phyloP scores from a whole-genome alignment of 1,139 yeast genomes.

The Nakaseomyces delphensis region DNA sequence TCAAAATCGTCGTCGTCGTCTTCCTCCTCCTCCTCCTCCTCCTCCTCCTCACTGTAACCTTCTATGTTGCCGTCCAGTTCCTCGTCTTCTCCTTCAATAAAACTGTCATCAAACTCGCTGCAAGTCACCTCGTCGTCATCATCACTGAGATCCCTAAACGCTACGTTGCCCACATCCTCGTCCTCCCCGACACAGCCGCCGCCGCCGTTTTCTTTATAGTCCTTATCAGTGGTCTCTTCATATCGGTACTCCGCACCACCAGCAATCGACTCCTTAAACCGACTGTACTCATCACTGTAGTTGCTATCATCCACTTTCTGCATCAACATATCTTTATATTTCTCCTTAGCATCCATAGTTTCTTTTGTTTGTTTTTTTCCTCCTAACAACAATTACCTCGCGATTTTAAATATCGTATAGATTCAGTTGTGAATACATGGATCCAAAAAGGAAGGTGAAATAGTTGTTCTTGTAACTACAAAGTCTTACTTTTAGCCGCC shows the following conservation, averaged over 20 bases:
- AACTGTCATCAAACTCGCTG: not conserved
- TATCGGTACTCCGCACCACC: conserved; percentile 6
- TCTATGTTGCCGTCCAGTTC: conserved; percentile 9
- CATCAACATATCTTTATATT: conserved; percentile 16
- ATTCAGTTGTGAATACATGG: too few species aligned
- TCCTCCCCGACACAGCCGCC: conserved; percentile 11
- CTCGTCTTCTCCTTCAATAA: not conserved
- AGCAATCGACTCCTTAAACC: conserved; percentile 6
- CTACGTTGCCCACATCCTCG: conserved; percentile 10
- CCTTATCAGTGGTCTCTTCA: conserved; percentile 10
- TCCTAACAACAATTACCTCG: too few species aligned
- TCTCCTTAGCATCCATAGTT: conserved; percentile 9
- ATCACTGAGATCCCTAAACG: conserved; percentile 11
- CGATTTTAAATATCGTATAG: too few species aligned
- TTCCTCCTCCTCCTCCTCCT: conserved; percentile 10
- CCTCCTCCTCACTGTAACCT: conserved; percentile 9
- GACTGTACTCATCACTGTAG: conserved; percentile 7
- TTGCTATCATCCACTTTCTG: conserved; percentile 13
- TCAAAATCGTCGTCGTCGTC: not conserved
- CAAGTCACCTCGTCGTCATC: conserved; percentile 9
- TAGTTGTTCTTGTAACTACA: too few species aligned
- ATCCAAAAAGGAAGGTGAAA: too few species aligned
- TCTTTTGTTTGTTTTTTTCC: not conserved
- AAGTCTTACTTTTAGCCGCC: too few species aligned
- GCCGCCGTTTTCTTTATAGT: conserved; percentile 8